phyloP scores from a whole-genome alignment of 225 moss, liverwort and hornwort species.

The Polytrichum commune region DNA sequence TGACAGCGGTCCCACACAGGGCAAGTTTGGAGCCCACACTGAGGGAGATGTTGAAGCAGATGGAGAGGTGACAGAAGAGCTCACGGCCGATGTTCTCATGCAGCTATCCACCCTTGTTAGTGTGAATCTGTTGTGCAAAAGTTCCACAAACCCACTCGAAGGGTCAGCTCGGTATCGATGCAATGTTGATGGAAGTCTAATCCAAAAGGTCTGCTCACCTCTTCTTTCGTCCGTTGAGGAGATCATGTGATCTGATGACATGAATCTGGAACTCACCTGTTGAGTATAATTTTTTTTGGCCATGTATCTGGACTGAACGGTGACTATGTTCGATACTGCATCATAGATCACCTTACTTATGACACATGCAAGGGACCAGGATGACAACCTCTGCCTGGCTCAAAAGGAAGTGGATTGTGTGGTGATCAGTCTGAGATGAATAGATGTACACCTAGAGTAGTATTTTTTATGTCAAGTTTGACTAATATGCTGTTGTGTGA shows the following conservation, averaged over 20 bases:
- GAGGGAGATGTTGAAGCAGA: constrained; percentile 33
- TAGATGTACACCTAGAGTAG: background rate
- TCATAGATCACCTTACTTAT: background rate
- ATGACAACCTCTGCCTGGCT: constrained; percentile 11
- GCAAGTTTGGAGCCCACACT: constrained; percentile 26
- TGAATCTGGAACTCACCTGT: background rate
- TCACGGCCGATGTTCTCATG: constrained; percentile 83
- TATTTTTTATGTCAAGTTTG: background rate
- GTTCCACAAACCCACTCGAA: constrained; percentile 72
- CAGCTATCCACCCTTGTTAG: constrained; percentile 75
- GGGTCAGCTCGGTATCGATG: constrained; percentile 77
- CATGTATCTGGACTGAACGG: background rate
- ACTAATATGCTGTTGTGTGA: constrained; percentile 2
- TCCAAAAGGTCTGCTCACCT: constrained; percentile 56
- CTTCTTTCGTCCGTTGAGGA: background rate
- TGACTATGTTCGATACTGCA: background rate
- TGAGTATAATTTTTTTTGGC: background rate
- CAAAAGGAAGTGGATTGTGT: background rate
- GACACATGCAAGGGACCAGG: background rate
- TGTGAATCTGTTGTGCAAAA: constrained; percentile 73
- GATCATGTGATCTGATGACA: background rate
- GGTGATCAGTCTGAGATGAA: constrained; percentile 1
- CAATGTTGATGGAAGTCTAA: constrained; percentile 72
- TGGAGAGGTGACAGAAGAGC: constrained; percentile 38
- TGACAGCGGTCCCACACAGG: constrained; percentile 23